Evolutionary conservation across 495 filamentous ascomycete genomes (phyloP), one percentile per base, ranked within the genome.

Genomic region (Xylaria bambusicola): DNA sequence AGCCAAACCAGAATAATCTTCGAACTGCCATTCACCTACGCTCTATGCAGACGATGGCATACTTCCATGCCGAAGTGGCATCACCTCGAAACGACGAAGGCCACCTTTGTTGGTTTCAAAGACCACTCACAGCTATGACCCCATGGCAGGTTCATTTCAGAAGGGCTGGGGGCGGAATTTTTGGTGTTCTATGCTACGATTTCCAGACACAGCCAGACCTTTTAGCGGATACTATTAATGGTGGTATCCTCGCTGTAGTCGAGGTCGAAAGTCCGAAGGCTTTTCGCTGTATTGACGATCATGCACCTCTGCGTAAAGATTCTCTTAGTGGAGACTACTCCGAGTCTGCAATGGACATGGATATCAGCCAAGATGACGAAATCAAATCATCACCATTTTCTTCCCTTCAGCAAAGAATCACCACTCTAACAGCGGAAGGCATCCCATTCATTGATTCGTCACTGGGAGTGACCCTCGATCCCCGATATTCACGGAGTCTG

Each of bases 1-100:
- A 88, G 60, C 74, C 84, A 17, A 85, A 80, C 52, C 81, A 88
- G 20, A 77, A 83, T 53, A 75, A 83, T 5, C 81, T 81, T n/a
- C 77, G 85, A 38, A 91, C 86, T 1, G 81, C 88, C 8, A 81
- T 82, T 12, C 84, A 93, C 62, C 69, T 91, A 4, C 81, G 90
- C 52, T 80, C 83, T 24, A 93, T 95, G 90, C 88, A 92, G 62
- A 87, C 83, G 21, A 83, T 90, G 66, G 89, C 90, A 0, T 93
- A 93, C 62, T 92, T 95, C 69, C 86, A 91, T 67, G 64, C 76
- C 40, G 75, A 65, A 38, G 12, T 41, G 31, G 20, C 13, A 21
- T 35, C 40, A 15, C n/a, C 4, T 6, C 13, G 15, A 46, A 9
- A 21, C 33, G 15, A 21, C 38, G 56, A 21, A 1, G 15, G n/a